A percentile compares a stretch with the other conserved stretches of the same genome.
Evolutionary conservation across 23 red algal genomes (phyloP).

Genomic region (Gracilaria domingensis): DNA sequence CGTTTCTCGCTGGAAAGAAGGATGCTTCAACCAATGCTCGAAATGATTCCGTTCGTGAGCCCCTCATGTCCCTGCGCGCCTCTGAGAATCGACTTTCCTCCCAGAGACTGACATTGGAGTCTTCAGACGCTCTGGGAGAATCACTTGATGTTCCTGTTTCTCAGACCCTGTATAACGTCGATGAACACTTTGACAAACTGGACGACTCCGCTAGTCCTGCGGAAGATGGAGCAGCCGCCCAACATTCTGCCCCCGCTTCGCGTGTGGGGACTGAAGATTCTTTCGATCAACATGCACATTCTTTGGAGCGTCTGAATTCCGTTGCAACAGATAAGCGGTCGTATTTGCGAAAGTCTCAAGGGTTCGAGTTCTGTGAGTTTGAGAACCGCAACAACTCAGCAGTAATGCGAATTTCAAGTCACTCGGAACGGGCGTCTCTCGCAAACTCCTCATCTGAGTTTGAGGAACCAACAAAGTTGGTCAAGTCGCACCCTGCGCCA

Average conservation of each 20-base stretch:
- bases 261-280: background rate
- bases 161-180: background rate
- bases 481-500: background rate
- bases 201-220: background rate
- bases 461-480: background rate
- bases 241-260: background rate
- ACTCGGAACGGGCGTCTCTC: background rate
- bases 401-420: background rate
- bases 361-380: background rate
- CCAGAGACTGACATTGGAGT: background rate
- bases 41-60: background rate
- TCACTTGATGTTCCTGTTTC: background rate
- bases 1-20: background rate
- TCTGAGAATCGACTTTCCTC: background rate
- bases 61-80: constrained; percentile 4
- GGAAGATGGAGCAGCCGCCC: background rate
- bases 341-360: background rate
- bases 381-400: background rate
- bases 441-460: background rate
- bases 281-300: background rate
- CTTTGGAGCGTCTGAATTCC: background rate
- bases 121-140: background rate
- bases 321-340: background rate
- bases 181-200: constrained; percentile 6
- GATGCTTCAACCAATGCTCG: background rate